Conservation (phyloP, 1,139 yeast species). For the Pichia cactophila region DNA sequence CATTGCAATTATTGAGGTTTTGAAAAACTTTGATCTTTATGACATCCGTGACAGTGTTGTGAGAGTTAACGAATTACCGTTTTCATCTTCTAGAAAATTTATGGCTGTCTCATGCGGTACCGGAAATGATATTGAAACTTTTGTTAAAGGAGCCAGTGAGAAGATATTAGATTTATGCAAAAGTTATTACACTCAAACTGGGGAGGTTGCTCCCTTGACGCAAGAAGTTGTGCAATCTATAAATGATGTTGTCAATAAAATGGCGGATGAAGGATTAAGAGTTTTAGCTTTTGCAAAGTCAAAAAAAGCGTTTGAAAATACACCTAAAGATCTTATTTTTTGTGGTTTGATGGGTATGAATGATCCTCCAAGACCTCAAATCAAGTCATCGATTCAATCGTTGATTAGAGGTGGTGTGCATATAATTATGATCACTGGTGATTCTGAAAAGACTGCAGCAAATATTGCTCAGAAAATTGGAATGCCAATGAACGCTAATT, state of each 20-base stretch:
- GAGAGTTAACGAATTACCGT: slow-evolving; percentile 70
- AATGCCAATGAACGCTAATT: slow-evolving; percentile 61
- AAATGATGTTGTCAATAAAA: slow-evolving; percentile 46
- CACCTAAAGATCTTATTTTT: slow-evolving; percentile 57
- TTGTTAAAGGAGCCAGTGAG: slow-evolving; percentile 87
- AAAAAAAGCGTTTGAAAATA: slow-evolving; percentile 32
- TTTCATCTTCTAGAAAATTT: slow-evolving; percentile 75
- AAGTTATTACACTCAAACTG: slow-evolving; percentile 50
- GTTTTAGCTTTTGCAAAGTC: slow-evolving; percentile 73
- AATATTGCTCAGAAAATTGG: slow-evolving; percentile 90
- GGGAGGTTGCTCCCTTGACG: slow-evolving; percentile 46
- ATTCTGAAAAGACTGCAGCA: slow-evolving; percentile 84
- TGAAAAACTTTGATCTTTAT: slow-evolving; percentile 61
- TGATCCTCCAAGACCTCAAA: slow-evolving; percentile 92
- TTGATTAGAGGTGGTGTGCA: slow-evolving; percentile 89
- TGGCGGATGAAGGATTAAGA: slow-evolving; percentile 82
- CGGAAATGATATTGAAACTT: slow-evolving; percentile 46
- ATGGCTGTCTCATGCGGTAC: slow-evolving; percentile 74
- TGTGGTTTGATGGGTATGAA: slow-evolving; percentile 90
- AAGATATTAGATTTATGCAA: slow-evolving; percentile 57
- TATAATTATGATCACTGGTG: slow-evolving; percentile 96
- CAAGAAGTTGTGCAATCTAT: slow-evolving; percentile 42
- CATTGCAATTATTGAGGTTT: slow-evolving; percentile 74
- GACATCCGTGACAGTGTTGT: slow-evolving; percentile 57
- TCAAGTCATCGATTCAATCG: slow-evolving; percentile 59